Conservation (phyloP, 176 grass and related monocot genomes). For the Sorghum bicolor region DNA sequence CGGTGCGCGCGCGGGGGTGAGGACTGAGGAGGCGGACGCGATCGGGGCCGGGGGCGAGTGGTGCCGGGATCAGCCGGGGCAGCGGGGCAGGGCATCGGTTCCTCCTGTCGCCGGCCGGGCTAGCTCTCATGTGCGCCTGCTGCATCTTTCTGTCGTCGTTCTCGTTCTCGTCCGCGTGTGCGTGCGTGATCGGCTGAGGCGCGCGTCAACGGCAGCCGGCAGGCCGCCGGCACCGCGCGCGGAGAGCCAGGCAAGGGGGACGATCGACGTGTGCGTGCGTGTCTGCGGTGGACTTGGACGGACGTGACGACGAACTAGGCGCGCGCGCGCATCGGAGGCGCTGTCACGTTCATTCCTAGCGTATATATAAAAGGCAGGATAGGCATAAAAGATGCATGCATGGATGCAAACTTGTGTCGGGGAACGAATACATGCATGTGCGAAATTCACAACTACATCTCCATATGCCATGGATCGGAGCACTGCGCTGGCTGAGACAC, state of each 20-base stretch:
- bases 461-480: background rate
- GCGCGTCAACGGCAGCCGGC: slow-evolving; percentile 10
- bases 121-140: background rate
- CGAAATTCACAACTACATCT: background rate
- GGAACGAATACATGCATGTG: background rate
- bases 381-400: background rate
- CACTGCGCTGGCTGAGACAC: background rate
- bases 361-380: background rate
- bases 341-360: background rate
- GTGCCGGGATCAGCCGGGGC: slow-evolving; percentile 37
- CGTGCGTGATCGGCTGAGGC: background rate
- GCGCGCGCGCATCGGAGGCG: background rate
- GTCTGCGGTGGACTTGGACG: background rate
- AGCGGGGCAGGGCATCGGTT: slow-evolving; percentile 53
- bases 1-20: background rate
- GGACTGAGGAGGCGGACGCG: background rate
- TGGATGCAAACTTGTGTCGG: background rate
- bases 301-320: background rate
- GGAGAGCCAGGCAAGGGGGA: background rate
- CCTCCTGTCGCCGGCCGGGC: slow-evolving; percentile 24
- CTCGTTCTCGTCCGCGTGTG: background rate
- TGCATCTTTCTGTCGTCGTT: background rate
- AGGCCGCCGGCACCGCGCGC: background rate
- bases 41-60: background rate
- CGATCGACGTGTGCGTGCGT: background rate